Percentiles rank a stretch among this genome's conserved stretches.
phyloP scores from a whole-genome alignment of 441 rosid genomes.

The Brassica hybrid region DNA sequence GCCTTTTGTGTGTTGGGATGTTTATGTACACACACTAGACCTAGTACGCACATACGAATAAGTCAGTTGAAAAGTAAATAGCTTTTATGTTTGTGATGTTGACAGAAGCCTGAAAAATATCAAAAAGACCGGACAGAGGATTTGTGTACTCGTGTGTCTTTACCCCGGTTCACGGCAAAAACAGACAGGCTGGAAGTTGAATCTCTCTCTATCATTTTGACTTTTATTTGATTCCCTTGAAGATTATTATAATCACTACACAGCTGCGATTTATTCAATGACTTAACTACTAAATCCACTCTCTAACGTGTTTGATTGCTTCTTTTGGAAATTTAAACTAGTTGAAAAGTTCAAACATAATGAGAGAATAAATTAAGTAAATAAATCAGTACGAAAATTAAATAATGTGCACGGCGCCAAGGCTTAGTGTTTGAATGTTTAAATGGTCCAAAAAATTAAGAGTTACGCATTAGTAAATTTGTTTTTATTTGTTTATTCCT shows the following conservation, averaged over 20 bases:
- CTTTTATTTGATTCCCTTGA: background rate
- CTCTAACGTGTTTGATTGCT: constrained; percentile 1
- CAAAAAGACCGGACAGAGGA: background rate
- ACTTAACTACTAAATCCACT: background rate
- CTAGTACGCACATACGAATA: background rate
- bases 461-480: no score
- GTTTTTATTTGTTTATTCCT: no score
- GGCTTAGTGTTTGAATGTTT: no score
- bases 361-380: background rate
- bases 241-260: background rate
- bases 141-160: constrained; percentile 5
- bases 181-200: background rate
- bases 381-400: background rate
- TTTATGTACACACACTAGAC: background rate
- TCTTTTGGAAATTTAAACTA: constrained; percentile 7
- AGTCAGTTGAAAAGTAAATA: constrained; percentile 23
- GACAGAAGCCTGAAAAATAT: constrained; percentile 28
- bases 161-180: background rate
- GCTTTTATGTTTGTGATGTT: constrained; percentile 21
- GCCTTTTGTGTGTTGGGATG: background rate
- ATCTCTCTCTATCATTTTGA: background rate
- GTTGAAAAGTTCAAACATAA: background rate
- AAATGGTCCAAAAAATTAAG: no score
- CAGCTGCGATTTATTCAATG: background rate
- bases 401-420: background rate